Base-by-base conservation (phyloP, 768 basidiomycete species). In the Amanita phalloides region DNA sequence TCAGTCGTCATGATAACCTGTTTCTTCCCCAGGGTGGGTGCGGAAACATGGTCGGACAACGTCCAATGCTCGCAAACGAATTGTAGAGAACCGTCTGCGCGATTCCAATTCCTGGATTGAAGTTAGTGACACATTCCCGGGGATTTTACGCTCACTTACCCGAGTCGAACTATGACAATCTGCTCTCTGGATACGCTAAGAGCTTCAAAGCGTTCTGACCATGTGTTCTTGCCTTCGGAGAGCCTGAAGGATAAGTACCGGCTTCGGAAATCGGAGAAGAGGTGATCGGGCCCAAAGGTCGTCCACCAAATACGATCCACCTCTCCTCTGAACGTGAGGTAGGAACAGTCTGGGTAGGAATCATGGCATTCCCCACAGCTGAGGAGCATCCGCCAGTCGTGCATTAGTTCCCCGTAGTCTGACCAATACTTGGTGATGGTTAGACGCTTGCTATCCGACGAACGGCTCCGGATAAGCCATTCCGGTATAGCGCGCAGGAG, bases 241-340 rank as follows among this genome's bases (percentile, higher is more conserved):
- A 45, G 45, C 25, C 23, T 26, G 45, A 45, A 45, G 25, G 45
- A 45, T 28, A 3, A 26, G 45, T 45, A 45, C 45, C 45, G 45
- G 32, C 32, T 45, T 33, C 23, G 9, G 26, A 56, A 45, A 23
- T 45, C 50, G 17, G 61, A 61, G 35, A 67, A 52, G 49, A 66
- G 61, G 51, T 64, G 62, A 10, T 52, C 25, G 2, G 43, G 43
- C 6, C 62, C 62, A 1, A 67, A 59, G 0, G 65, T 54, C 17
- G 53, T 58, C 57, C 61, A 66, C 64, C 64, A 67, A 26, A 60
- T 60, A 10, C 62, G 59, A 45, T 65, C 60, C 7, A 64, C 42
- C 33, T 65, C 56, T 8, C 65, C 65, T 9, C 49, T 50, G 36
- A 54, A 59, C n/a, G 45, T 48, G 30, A 45, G 32, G 14, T 49